Percentiles rank a stretch among this genome's conserved stretches.
Evolutionary conservation across 441 rosid species (phyloP).

Genomic region (Pelargonium myrrhifolium): DNA sequence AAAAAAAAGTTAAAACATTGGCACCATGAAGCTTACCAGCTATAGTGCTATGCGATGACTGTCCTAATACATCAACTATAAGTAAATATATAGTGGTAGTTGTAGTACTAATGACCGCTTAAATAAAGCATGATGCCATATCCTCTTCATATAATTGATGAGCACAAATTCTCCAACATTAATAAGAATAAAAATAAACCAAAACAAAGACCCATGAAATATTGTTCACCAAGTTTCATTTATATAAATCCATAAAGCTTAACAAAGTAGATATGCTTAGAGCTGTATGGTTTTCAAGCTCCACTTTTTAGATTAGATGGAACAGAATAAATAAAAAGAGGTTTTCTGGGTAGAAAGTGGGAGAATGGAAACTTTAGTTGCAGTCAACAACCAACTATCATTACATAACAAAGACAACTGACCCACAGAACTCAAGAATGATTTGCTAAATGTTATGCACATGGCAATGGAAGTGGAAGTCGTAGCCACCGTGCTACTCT

Average conservation of each 20-base stretch:
- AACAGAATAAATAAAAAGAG: not conserved
- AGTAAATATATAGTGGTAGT: not conserved
- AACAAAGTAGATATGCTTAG: not conserved
- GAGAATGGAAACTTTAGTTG: not conserved
- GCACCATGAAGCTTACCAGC: not conserved
- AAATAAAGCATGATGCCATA: not conserved
- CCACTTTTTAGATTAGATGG: not conserved
- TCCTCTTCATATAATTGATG: not conserved
- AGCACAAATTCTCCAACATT: conserved; percentile 4
- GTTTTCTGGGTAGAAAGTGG: not conserved
- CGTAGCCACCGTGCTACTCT: not conserved
- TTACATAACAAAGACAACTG: not conserved
- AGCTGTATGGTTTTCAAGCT: conserved; percentile 1
- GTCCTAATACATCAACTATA: not conserved
- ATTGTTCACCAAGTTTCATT: not conserved
- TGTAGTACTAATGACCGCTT: not conserved
- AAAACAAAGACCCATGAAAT: not conserved
- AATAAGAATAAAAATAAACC: not conserved
- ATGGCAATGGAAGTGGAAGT: not conserved
- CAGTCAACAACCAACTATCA: not conserved
- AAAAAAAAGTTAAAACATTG: not conserved
- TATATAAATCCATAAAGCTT: not conserved
- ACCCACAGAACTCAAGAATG: not conserved
- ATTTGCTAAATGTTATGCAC: not conserved
- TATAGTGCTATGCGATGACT: conserved; percentile 1